A percentile compares a stretch with the other conserved stretches of the same genome.
Conservation (phyloP, 2,329 filamentous ascomycete genomes). For the Colletotrichum tanaceti region DNA sequence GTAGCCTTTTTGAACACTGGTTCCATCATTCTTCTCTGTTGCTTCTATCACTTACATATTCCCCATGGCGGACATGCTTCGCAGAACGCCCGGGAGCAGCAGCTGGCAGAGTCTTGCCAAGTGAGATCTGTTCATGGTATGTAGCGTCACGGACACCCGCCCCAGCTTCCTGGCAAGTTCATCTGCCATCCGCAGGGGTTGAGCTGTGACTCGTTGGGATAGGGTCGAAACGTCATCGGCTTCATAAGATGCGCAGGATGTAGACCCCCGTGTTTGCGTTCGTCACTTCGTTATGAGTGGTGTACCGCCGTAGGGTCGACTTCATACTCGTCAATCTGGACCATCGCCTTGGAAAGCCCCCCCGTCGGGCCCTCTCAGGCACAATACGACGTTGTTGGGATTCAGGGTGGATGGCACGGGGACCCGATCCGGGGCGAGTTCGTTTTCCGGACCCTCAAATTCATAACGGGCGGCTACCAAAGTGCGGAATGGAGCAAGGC, state of each 20-base stretch:
- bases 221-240: neutral
- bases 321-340: slow-evolving; percentile 3
- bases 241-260: neutral
- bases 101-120: neutral
- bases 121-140: neutral
- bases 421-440: neutral
- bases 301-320: neutral
- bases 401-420: slow-evolving; percentile 14
- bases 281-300: neutral
- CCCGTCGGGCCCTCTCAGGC: neutral
- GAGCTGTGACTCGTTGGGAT: too few species aligned
- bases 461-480: slow-evolving; percentile 15
- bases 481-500: neutral
- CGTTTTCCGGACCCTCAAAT: neutral
- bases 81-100: neutral
- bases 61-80: too few species aligned
- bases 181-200: neutral
- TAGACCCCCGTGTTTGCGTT: neutral
- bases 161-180: neutral
- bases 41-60: neutral
- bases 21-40: neutral
- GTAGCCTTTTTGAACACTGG: neutral
- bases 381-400: slow-evolving; percentile 13
- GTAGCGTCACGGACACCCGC: neutral
- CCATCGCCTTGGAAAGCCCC: neutral